These are phyloP conservation scores for Tylopilus sp. DNA, from an alignment of 1,284 basidiomycete species.

Conservation along the genomic window DNA sequence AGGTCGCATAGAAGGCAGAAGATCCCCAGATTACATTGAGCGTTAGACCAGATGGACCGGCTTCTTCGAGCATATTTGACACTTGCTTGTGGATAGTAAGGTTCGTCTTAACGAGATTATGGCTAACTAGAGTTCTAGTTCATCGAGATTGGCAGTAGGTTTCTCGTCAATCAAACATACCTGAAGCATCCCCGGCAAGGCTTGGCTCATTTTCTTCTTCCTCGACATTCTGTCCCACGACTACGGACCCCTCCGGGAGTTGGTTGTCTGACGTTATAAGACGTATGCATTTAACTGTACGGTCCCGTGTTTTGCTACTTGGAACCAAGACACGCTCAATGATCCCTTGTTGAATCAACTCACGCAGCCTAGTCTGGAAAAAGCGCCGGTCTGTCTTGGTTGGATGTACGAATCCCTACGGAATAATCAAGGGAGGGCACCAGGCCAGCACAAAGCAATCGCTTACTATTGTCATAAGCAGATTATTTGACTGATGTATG, in stretches of 20 bases:
- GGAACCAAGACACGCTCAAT: slow-evolving; percentile 71
- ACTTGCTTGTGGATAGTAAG: slow-evolving; percentile 74
- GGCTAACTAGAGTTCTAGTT: slow-evolving; percentile 16
- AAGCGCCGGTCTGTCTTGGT: slow-evolving; percentile 72
- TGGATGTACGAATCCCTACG: slow-evolving; percentile 68
- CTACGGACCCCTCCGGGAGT: slow-evolving; percentile 35
- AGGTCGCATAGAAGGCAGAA: slow-evolving; percentile 6
- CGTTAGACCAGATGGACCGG: slow-evolving; percentile 65
- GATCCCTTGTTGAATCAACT: slow-evolving; percentile 63
- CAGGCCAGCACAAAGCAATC: background rate
- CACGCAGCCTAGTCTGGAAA: slow-evolving; percentile 66
- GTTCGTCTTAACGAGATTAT: slow-evolving; percentile 49
- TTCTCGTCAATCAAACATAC: slow-evolving; percentile 8
- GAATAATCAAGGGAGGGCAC: slow-evolving; percentile 7
- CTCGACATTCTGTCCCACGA: slow-evolving; percentile 36
- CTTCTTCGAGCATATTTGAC: slow-evolving; percentile 61
- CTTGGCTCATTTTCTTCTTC: slow-evolving; percentile 41
- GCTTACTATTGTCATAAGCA: slow-evolving; percentile 66
- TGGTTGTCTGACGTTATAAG: slow-evolving; percentile 41
- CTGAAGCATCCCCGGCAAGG: slow-evolving; percentile 18
- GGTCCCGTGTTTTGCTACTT: slow-evolving; percentile 43
- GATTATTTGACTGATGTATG: slow-evolving; percentile 65
- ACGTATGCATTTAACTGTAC: slow-evolving; percentile 59
- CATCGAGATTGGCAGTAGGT: background rate
- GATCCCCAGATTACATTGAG: slow-evolving; percentile 48